Evolutionary conservation across 31 red algal genomes (phyloP), one percentile per base, ranked within the genome.

Genomic region (Pterothamnion heteromorphum): DNA sequence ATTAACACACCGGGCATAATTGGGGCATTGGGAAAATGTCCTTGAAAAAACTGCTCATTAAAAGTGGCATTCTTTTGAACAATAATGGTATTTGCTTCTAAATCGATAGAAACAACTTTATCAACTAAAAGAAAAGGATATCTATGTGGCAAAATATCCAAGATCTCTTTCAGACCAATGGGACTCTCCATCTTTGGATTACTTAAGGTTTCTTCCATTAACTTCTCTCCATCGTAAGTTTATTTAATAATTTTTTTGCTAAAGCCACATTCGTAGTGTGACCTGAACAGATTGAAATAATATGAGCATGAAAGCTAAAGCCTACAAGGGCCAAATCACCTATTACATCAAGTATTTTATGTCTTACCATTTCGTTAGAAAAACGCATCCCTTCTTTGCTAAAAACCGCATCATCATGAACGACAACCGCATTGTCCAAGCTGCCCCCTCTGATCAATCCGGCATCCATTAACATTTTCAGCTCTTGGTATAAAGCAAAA

Each of bases 1-100:
- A 94, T 92, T 80, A 97, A 86, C 0, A 99, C 97, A 39, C 97
- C 97, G 34, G 97, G 97, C 95, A 99, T 96, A 85, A 99, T 97
- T 34, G 94, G 96, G 3, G 89, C 24, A 34, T 94, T 92, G 5
- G 97, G 97, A 92, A 99, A 99, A 89, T 99, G 97, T 3, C 97
- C 97, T 28, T 83, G 28, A 91, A 99, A 99, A 35, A 94, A 93
- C 18, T 94, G 97, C 93, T 99, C 97, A 85, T 99, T 99, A 36
- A 97, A 92, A 14, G 90, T 91, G 27, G 97, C 95, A 72, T 95
- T 93, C 95, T 99, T 99, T 41, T 96, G 58, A 35, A 92, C 96
- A 23, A 97, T 93, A 24, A 87, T 86, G 9, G 91, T 87, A 43
- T 97, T 93, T 41, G 38, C 38, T 30, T 93, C 96, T 5, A 89